These are phyloP conservation scores for Xylaria hypoxylon DNA, from an alignment of 2,329 filamentous ascomycete genomes.

Conservation along the genomic window DNA sequence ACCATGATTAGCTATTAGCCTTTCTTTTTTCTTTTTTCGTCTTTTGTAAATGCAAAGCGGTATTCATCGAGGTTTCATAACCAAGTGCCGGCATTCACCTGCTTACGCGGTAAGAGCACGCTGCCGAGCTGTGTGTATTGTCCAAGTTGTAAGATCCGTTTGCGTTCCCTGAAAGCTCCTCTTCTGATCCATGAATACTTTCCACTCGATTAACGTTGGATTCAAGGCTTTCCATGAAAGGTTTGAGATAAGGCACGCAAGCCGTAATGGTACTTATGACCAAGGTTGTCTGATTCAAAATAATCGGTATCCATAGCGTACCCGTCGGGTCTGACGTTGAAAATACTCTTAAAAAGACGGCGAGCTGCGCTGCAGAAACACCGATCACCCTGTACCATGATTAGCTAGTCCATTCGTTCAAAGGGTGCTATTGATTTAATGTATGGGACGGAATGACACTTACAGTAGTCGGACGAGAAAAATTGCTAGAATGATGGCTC, in stretches of 20 bases:
- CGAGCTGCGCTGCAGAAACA: slow-evolving; percentile 21
- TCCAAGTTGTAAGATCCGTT: background rate
- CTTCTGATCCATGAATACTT: slow-evolving; percentile 22
- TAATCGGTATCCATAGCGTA: slow-evolving; percentile 12
- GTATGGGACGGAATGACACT: background rate
- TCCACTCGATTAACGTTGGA: slow-evolving; percentile 29
- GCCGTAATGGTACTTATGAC: slow-evolving; percentile 27
- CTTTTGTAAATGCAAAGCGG: background rate
- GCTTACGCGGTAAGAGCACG: slow-evolving; percentile 2
- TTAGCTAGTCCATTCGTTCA: background rate
- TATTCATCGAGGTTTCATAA: background rate
- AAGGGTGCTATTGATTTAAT: background rate
- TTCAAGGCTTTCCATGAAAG: slow-evolving; percentile 37
- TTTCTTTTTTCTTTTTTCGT: background rate
- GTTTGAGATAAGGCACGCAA: slow-evolving; percentile 31
- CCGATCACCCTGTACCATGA: slow-evolving; percentile 19
- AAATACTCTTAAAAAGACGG: slow-evolving; percentile 11
- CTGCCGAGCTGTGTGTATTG: slow-evolving; percentile 1
- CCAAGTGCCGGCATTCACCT: background rate
- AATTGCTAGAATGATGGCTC: slow-evolving; percentile 14
- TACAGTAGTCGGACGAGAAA: slow-evolving; percentile 34
- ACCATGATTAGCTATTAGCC: background rate
- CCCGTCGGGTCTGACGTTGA: slow-evolving; percentile 10
- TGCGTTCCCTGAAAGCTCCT: slow-evolving; percentile 10
- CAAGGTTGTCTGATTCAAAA: slow-evolving; percentile 27